phyloP scores from a whole-genome alignment of 768 basidiomycete genomes.

The Mycena capillaripes region DNA sequence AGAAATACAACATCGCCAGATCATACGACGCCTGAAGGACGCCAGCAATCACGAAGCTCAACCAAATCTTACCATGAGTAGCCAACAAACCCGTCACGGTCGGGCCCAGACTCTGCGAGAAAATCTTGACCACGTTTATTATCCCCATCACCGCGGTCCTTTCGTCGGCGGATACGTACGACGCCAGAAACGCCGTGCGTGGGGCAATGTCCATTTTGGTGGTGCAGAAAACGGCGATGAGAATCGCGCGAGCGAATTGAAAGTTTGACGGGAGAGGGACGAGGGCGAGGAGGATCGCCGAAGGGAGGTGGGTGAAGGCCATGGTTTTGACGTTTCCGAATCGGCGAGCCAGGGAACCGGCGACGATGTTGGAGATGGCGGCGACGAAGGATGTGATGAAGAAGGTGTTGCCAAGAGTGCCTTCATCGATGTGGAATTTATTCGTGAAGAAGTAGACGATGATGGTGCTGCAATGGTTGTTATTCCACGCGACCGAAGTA shows the following conservation, averaged over 20 bases:
- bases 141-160: conserved; percentile 28
- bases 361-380: conserved; percentile 27
- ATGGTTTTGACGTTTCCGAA: conserved; percentile 27
- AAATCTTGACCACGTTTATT: conserved; percentile 19
- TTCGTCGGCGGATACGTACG: conserved; percentile 20
- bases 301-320: conserved; percentile 28
- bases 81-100: conserved; percentile 25
- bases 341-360: conserved; percentile 21
- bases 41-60: conserved; percentile 28
- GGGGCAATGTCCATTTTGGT: conserved; percentile 29
- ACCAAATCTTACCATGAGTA: conserved; percentile 20
- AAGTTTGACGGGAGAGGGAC: conserved; percentile 24
- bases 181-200: conserved; percentile 24
- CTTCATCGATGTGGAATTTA: conserved; percentile 26
- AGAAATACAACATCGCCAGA: conserved; percentile 32
- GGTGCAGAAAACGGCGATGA: conserved; percentile 24
- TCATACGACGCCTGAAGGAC: conserved; percentile 22
- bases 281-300: conserved; percentile 21
- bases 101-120: conserved; percentile 18
- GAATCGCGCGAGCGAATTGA: conserved; percentile 15
- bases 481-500: conserved; percentile 1
- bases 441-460: conserved; percentile 26
- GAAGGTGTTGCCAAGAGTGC: conserved; percentile 26
- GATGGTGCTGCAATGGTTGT: conserved; percentile 14
- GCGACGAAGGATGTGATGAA: conserved; percentile 24